phyloP scores from a whole-genome alignment of 2,329 filamentous ascomycete species.

The Colletotrichum neosansevieriae region DNA sequence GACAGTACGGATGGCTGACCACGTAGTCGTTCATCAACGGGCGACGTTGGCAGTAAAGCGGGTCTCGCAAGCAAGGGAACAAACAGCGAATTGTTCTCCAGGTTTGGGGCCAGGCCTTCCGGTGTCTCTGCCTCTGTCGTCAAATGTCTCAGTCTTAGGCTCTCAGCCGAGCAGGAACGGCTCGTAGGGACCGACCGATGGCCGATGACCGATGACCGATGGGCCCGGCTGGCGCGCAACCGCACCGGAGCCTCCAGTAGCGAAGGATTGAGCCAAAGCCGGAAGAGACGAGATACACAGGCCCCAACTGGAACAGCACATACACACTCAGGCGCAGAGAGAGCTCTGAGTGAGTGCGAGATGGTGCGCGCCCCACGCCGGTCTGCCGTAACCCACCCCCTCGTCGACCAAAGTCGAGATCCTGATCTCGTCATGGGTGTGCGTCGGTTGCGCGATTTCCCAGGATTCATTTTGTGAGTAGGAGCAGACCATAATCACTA shows the following conservation, averaged over 20 bases:
- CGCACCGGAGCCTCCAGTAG: background rate
- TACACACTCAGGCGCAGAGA: background rate
- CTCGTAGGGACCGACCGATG: conserved; percentile 23
- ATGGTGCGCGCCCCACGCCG: conserved; percentile 16
- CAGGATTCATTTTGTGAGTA: conserved; percentile 11
- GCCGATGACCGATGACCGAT: conserved; percentile 2
- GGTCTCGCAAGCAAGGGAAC: conserved; percentile 4
- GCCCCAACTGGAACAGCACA: background rate
- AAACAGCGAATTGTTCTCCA: conserved; percentile 13
- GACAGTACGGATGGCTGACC: background rate
- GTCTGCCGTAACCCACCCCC: background rate
- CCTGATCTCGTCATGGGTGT: conserved; percentile 35
- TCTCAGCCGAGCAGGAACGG: conserved; percentile 30
- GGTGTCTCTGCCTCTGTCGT: conserved; percentile 13
- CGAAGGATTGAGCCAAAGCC: background rate
- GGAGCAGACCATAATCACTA: background rate
- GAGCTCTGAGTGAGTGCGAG: conserved; percentile 9
- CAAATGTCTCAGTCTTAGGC: conserved; percentile 22
- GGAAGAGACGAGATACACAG: conserved; percentile 18
- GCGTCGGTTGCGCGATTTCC: conserved; percentile 40
- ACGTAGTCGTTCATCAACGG: conserved; percentile 11
- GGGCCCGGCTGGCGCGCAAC: background rate
- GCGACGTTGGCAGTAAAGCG: conserved; percentile 9
- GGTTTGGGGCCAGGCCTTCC: background rate
- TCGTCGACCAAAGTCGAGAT: conserved; percentile 19